A percentile compares a stretch with the other conserved stretches of the same genome.
These are phyloP conservation scores for Malus orientalis DNA, from an alignment of 306 rosid species.

Conservation along the genomic window DNA sequence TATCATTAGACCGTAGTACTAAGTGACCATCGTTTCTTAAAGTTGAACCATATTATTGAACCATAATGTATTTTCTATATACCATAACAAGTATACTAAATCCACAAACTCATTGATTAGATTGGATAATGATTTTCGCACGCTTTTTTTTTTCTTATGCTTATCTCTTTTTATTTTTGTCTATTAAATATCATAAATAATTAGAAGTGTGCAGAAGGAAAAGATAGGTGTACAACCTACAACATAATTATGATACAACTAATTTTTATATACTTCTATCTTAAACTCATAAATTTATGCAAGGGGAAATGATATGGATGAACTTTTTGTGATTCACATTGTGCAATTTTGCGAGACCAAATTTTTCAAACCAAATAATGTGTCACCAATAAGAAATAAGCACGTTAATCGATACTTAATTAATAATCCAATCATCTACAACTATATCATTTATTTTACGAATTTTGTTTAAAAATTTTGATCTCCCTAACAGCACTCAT, in stretches of 20 bases:
- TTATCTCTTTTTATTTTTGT: too few species aligned
- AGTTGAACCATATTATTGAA: neutral
- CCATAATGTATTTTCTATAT: too few species aligned
- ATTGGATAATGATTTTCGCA: neutral
- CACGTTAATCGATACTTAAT: too few species aligned
- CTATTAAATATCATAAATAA: too few species aligned
- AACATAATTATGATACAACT: neutral
- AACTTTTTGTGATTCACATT: neutral
- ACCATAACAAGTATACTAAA: neutral
- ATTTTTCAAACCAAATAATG: too few species aligned
- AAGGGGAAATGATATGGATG: neutral
- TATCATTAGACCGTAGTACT: too few species aligned
- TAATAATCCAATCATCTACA: too few species aligned
- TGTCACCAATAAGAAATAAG: too few species aligned
- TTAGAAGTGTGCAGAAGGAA: neutral
- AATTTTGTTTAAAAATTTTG: too few species aligned
- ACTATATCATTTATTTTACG: too few species aligned
- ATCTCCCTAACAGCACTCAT: neutral
- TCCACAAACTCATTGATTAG: slow-evolving; percentile 7
- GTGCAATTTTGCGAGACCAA: neutral
- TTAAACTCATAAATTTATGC: neutral
- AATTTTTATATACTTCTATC: neutral
- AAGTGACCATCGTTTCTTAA: neutral
- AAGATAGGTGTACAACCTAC: neutral
- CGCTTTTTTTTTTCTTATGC: too few species aligned